Conservation (phyloP, 2,329 filamentous ascomycete genomes). For the Emergomyces africanus region DNA sequence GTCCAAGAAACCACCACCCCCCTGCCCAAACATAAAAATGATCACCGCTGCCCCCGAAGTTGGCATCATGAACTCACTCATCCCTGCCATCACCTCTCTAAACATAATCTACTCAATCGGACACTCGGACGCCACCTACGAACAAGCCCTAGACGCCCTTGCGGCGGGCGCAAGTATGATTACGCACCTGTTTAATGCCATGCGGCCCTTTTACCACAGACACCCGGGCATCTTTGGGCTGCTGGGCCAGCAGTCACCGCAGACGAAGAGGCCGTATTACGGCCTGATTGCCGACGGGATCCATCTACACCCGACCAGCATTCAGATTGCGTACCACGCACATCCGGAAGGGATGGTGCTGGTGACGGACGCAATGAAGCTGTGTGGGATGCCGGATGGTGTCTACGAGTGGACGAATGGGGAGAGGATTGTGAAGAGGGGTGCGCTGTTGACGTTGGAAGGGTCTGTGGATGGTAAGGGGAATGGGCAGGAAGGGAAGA, state of each 20-base stretch:
- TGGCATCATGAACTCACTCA: constrained; percentile 55
- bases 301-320: constrained; percentile 74
- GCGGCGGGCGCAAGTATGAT: constrained; percentile 74
- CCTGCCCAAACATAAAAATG: constrained; percentile 48
- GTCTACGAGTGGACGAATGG: constrained; percentile 76
- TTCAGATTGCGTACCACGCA: constrained; percentile 80
- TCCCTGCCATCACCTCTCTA: constrained; percentile 50
- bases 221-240: constrained; percentile 86
- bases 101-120: constrained; percentile 70
- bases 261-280: constrained; percentile 54
- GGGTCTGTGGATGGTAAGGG: constrained; percentile 55
- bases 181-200: constrained; percentile 88
- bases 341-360: constrained; percentile 77
- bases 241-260: constrained; percentile 49
- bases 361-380: constrained; percentile 84
- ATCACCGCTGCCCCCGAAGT: constrained; percentile 79
- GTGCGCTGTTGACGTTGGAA: constrained; percentile 59
- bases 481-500: constrained; percentile 46
- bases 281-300: constrained; percentile 86
- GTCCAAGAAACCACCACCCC: not conserved
- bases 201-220: constrained; percentile 79
- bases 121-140: constrained; percentile 78
- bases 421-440: constrained; percentile 46
- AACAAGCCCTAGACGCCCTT: constrained; percentile 61
- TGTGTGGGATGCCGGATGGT: constrained; percentile 73